Conservation (phyloP, 1,284 basidiomycete species). For the Pisolithus thermaeus region DNA sequence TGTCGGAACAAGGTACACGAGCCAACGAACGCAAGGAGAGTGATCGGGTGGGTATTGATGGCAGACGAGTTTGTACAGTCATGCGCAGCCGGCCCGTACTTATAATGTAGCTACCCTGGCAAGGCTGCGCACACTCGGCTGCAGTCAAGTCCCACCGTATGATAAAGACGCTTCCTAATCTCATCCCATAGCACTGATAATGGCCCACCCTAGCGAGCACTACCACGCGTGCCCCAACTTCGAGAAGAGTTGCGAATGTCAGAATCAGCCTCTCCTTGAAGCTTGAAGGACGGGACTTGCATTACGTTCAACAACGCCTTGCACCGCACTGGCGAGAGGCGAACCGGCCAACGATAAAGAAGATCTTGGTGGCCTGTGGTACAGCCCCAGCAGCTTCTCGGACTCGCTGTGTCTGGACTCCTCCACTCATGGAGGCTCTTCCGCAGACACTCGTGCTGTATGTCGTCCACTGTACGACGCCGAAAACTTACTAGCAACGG, state of each 20-base stretch:
- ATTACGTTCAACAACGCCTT: not conserved
- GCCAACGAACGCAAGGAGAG: too few relatives aligned
- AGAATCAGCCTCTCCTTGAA: too few relatives aligned
- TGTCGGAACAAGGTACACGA: too few relatives aligned
- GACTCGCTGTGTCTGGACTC: not conserved
- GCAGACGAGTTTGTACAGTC: too few relatives aligned
- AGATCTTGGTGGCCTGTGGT: not conserved
- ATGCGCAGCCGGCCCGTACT: too few relatives aligned
- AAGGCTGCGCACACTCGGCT: not conserved
- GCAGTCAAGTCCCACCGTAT: not conserved
- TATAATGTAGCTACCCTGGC: too few relatives aligned
- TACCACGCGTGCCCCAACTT: too few relatives aligned
- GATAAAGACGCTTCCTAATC: too few relatives aligned
- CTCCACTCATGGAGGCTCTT: not conserved
- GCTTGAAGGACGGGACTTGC: not conserved
- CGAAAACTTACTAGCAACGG: not conserved
- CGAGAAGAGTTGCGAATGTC: too few relatives aligned
- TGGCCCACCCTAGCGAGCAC: too few relatives aligned
- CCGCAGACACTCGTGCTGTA: not conserved
- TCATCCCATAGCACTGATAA: too few relatives aligned
- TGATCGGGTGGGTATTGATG: too few relatives aligned
- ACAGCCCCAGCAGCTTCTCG: not conserved
- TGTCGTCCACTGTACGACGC: not conserved
- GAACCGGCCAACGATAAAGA: not conserved
- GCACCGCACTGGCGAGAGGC: not conserved